Conservation (phyloP, 805 yeast species). For the Candida ficus region DNA sequence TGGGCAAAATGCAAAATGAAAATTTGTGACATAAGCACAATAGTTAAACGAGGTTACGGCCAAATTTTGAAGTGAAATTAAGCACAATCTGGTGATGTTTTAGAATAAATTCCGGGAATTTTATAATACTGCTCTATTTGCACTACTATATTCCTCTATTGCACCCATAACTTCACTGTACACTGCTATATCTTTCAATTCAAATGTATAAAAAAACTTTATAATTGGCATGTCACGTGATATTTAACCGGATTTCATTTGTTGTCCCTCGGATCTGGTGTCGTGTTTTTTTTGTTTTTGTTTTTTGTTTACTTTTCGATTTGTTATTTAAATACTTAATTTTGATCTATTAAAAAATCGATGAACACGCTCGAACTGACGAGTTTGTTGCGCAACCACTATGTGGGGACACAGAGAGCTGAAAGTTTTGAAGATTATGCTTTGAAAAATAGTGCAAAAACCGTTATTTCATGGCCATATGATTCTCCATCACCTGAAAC, state of each 20-base stretch:
- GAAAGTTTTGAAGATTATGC: slow-evolving; percentile 14
- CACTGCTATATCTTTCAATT: no score
- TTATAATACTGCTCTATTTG: no score
- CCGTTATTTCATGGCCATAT: slow-evolving; percentile 22
- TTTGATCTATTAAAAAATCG: not conserved
- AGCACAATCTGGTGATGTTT: no score
- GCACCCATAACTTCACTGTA: no score
- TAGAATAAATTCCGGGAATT: no score
- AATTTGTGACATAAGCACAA: not conserved
- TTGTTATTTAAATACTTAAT: not conserved
- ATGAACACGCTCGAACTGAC: not conserved
- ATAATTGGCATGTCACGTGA: no score
- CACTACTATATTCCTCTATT: no score
- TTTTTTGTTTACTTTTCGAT: slow-evolving; percentile 6
- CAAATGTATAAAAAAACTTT: no score
- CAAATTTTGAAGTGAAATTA: no score
- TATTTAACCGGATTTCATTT: not conserved
- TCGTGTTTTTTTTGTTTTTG: not conserved
- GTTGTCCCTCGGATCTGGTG: slow-evolving; percentile 7
- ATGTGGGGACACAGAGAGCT: not conserved
- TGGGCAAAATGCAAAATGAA: not conserved
- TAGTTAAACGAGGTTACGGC: not conserved
- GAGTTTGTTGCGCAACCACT: not conserved
- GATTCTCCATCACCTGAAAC: slow-evolving; percentile 25
- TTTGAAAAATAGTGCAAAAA: slow-evolving; percentile 8